A percentile compares a stretch with the other conserved stretches of the same genome.
phyloP scores from a whole-genome alignment of 768 basidiomycete genomes.

The Boletus reticulatus region DNA sequence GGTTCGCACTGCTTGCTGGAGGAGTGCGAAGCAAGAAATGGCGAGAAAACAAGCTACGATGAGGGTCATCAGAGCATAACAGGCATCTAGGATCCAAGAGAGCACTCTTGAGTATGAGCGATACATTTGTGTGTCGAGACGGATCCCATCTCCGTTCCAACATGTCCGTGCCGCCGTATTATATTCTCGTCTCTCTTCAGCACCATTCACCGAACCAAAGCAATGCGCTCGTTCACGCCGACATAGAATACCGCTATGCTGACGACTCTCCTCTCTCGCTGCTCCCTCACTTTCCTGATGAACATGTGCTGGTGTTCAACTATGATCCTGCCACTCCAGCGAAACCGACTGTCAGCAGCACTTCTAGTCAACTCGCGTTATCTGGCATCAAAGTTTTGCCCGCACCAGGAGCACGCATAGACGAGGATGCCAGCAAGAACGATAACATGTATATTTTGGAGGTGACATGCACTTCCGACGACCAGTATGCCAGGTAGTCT shows the following conservation, averaged over 20 bases:
- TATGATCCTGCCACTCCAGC: conserved; percentile 47
- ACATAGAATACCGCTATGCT: conserved; percentile 78
- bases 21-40: conserved; percentile 61
- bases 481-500: conserved; percentile 33
- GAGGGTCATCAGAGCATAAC: conserved; percentile 53
- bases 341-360: conserved; percentile 49
- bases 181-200: conserved; percentile 55
- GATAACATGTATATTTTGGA: conserved; percentile 76
- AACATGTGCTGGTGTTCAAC: conserved; percentile 75
- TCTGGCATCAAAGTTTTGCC: conserved; percentile 65
- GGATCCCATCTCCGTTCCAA: not conserved
- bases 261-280: conserved; percentile 73
- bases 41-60: conserved; percentile 51
- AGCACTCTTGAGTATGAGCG: conserved; percentile 38
- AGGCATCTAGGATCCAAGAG: conserved; percentile 51
- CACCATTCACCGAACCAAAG: conserved; percentile 37
- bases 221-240: conserved; percentile 51
- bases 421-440: conserved; percentile 48
- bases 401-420: conserved; percentile 68
- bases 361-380: conserved; percentile 46
- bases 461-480: conserved; percentile 50
- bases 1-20: conserved; percentile 72
- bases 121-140: conserved; percentile 11
- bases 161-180: conserved; percentile 51
- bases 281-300: conserved; percentile 55